phyloP scores from a whole-genome alignment of 441 rosid species.

The Populus trichocarpa region DNA sequence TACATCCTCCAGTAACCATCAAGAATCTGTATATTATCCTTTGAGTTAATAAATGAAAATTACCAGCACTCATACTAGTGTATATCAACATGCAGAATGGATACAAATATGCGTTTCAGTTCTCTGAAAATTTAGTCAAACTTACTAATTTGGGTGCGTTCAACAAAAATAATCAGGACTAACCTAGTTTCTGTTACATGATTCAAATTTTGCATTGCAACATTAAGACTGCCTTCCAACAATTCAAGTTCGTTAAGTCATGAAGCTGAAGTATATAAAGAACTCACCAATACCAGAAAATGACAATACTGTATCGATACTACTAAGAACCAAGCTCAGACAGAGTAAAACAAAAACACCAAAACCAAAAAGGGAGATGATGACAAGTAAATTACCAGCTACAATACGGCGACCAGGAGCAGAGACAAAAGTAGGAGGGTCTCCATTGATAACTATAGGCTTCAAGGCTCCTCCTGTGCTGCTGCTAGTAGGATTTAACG shows the following conservation, averaged over 20 bases:
- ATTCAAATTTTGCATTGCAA: not conserved
- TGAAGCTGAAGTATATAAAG: not conserved
- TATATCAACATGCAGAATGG: not conserved
- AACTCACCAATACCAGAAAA: not conserved
- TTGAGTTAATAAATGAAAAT: not conserved
- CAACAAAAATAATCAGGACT: not conserved
- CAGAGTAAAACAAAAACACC: not conserved
- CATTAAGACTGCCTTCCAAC: not conserved
- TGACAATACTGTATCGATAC: not conserved
- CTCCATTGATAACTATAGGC: slow-evolving; percentile 72
- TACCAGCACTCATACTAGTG: not conserved
- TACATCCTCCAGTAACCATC: not conserved
- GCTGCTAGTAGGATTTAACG: slow-evolving; percentile 13
- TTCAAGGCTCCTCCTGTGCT: slow-evolving; percentile 30
- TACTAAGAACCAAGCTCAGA: not conserved
- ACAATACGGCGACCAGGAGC: slow-evolving; percentile 91
- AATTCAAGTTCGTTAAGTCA: not conserved
- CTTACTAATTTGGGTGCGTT: not conserved
- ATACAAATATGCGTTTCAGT: not conserved
- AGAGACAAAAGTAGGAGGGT: slow-evolving; percentile 84
- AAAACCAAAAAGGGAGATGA: slow-evolving; percentile 1
- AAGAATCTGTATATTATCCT: no score
- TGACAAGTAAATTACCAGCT: slow-evolving; percentile 48
- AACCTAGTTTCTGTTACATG: not conserved
- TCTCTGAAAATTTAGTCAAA: not conserved